A percentile compares a stretch with the other conserved stretches of the same genome.
phyloP scores from a whole-genome alignment of 768 basidiomycete species.

The Kwoniella bestiolae region DNA sequence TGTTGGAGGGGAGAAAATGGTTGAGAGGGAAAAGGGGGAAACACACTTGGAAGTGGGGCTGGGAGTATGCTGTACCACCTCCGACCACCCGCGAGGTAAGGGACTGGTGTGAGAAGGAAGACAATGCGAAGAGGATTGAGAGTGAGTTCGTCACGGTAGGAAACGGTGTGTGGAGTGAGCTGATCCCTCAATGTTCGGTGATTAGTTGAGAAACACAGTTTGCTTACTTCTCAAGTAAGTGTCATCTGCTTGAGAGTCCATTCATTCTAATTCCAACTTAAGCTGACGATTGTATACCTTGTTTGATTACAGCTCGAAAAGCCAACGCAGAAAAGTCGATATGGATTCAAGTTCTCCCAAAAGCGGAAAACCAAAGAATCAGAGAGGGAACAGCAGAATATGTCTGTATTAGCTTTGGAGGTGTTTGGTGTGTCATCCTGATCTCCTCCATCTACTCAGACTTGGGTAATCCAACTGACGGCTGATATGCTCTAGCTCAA shows the following conservation, averaged over 20 bases:
- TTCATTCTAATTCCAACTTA: slow-evolving; percentile 27
- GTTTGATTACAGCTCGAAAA: slow-evolving; percentile 70
- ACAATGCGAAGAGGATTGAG: slow-evolving; percentile 13
- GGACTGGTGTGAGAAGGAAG: slow-evolving; percentile 63
- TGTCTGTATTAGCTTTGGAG: slow-evolving; percentile 82
- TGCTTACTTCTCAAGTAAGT: slow-evolving; percentile 22
- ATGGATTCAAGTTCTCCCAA: slow-evolving; percentile 69
- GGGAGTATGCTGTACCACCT: slow-evolving; percentile 76
- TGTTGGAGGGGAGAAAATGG: slow-evolving; percentile 20
- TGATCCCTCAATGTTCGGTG: neutral
- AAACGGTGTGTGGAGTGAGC: neutral
- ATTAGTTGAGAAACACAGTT: slow-evolving; percentile 18
- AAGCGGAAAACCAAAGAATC: slow-evolving; percentile 58
- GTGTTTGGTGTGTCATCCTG: slow-evolving; percentile 69
- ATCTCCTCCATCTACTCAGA: neutral
- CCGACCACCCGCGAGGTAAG: slow-evolving; percentile 66
- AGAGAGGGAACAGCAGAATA: slow-evolving; percentile 69
- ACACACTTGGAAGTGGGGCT: slow-evolving; percentile 60
- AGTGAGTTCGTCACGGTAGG: slow-evolving; percentile 27
- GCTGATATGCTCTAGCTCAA: no score
- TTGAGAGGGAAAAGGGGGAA: slow-evolving; percentile 24
- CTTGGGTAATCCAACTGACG: no score
- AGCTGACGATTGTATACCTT: neutral
- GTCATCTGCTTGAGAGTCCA: slow-evolving; percentile 8
- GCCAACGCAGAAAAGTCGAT: slow-evolving; percentile 74